Percentiles rank a stretch among this genome's conserved stretches.
Evolutionary conservation across 768 basidiomycete species (phyloP).

Genomic region (Lactarius psammicola): DNA sequence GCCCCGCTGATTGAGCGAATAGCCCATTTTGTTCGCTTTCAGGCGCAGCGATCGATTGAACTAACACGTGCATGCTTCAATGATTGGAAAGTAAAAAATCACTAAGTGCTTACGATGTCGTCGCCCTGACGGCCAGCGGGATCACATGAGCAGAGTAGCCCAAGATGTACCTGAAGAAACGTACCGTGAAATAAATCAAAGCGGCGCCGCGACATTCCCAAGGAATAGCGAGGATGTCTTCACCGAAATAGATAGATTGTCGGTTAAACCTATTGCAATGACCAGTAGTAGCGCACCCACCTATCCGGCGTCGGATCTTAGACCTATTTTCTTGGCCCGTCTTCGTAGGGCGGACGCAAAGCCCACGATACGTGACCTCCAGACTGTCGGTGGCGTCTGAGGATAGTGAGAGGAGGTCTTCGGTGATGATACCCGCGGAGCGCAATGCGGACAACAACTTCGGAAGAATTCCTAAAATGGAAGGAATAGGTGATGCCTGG

Average conservation of each 20-base stretch:
- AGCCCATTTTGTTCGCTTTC: constrained; percentile 79
- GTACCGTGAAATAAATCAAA: constrained; percentile 86
- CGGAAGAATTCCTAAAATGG: constrained; percentile 53
- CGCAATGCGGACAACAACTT: constrained; percentile 58
- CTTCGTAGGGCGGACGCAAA: constrained; percentile 45
- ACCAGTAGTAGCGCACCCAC: constrained; percentile 33
- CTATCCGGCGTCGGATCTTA: constrained; percentile 64
- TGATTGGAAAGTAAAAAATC: background rate
- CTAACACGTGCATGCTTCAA: constrained; percentile 39
- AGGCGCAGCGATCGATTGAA: constrained; percentile 88
- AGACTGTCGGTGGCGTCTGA: constrained; percentile 57
- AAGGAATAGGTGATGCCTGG: background rate
- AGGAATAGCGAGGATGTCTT: constrained; percentile 80
- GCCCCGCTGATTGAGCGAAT: constrained; percentile 85
- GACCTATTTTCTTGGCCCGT: constrained; percentile 35
- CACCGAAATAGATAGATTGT: background rate
- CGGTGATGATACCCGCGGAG: constrained; percentile 61
- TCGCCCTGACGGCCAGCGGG: constrained; percentile 58
- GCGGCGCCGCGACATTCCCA: constrained; percentile 80
- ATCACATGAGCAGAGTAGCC: background rate
- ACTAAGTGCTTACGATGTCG: constrained; percentile 63
- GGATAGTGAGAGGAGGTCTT: constrained; percentile 75
- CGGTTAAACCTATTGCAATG: background rate
- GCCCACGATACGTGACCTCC: constrained; percentile 79
- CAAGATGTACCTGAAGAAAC: constrained; percentile 27